Base-by-base conservation (phyloP, 352 stramenopile genomes). In the Phytophthora multivora region DNA sequence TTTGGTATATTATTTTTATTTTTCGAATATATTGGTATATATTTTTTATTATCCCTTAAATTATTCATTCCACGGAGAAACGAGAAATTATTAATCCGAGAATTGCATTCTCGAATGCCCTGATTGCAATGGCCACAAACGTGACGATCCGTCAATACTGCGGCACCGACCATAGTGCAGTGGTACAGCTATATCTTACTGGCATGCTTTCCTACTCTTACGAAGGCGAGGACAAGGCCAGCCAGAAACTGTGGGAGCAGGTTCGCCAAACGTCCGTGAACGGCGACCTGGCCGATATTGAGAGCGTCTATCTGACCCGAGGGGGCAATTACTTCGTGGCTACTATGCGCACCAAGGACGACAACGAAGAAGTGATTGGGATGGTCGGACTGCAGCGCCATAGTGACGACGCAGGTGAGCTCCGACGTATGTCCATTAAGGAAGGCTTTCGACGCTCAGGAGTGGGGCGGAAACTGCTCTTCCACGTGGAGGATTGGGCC, bases 271-370 rank as follows among this genome's bases (percentile, higher is more conserved):
- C 49, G 18, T 69, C 63, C 16, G 41, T 80, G 43, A 40, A 62
- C 6, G 50, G 41, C 35, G 73, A 83, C 28, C 42, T 83, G 26
- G 57, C 63, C 2, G 67, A 80, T 35, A 59, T 83, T 18, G 43
- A 74, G 4, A 59, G 40, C 15, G 35, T 36, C 3, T 78, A 80
- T 26, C 38, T 69, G 26, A 38, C 39, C 7, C 9, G 11, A 1
- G 70, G 73, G 3, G 73, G 71, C 15, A 63, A 78, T 45, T 80
- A 76, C 36, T 83, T 63, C 63, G 67, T 80, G 16, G 67, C 68
- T 8, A 69, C 67, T 4, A 19, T 51, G 4, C 21, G 21, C 16
- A 33, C 16, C 12, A 35, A 63, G 5, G 21, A 12, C 11, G 16
- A 13, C 1, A 16, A 51, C 3, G 46, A 51, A 25, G 31, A 59